Evolutionary conservation across 331 rosid genomes (phyloP).

Genomic region (Rosa hybrid): DNA sequence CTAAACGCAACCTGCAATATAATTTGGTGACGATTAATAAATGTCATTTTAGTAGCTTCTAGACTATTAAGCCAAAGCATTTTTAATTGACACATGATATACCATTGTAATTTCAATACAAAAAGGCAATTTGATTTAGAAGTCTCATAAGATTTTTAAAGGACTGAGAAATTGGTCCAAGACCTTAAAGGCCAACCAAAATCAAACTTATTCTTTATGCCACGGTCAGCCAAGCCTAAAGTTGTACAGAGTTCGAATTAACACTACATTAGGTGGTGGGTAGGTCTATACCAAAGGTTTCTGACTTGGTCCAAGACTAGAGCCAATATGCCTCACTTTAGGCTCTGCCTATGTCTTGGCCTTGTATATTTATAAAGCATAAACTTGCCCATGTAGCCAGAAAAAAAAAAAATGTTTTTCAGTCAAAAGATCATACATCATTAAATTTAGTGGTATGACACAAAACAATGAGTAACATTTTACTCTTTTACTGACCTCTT

Average conservation of each 20-base stretch:
- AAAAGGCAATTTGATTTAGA: background rate
- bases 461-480: background rate
- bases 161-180: background rate
- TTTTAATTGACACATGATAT: background rate
- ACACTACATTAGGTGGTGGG: background rate
- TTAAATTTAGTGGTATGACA: background rate
- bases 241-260: background rate
- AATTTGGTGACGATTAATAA: background rate
- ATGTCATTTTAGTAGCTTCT: background rate
- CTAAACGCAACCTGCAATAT: slow-evolving; percentile 73
- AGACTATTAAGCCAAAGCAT: background rate
- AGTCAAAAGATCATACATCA: background rate
- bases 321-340: background rate
- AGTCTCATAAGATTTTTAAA: background rate
- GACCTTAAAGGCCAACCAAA: background rate
- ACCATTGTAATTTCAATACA: background rate
- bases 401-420: background rate
- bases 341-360: background rate
- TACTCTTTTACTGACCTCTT: background rate
- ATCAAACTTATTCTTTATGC: background rate
- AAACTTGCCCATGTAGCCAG: background rate
- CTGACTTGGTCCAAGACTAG: background rate
- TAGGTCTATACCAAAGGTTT: background rate
- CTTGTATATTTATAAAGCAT: background rate
- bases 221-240: background rate